phyloP scores from a whole-genome alignment of 164 flowering plant genomes.

The Annona squamosa region DNA sequence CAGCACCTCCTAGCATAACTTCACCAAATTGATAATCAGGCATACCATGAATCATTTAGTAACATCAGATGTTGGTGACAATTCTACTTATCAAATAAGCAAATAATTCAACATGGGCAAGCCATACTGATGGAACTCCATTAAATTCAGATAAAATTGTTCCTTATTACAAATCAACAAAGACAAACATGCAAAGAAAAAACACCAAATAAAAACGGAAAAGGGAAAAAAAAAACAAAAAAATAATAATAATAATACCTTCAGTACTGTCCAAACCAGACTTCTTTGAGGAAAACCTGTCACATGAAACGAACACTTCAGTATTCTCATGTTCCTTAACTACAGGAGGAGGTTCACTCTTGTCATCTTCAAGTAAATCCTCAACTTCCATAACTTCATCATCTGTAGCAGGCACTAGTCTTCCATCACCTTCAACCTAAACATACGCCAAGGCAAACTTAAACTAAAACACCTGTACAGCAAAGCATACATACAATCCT shows the following conservation, averaged over 20 bases:
- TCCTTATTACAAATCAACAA: not conserved
- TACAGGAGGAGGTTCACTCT: constrained; percentile 21
- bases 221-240: not conserved
- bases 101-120: too few species aligned
- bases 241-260: constrained; percentile 22
- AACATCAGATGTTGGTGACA: too few species aligned
- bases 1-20: too few species aligned
- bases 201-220: not conserved
- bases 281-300: constrained; percentile 22
- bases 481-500: too few species aligned
- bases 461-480: too few species aligned
- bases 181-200: not conserved
- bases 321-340: constrained; percentile 27
- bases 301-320: constrained; percentile 19
- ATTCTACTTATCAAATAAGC: too few species aligned
- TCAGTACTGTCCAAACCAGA: constrained; percentile 24
- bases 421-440: constrained; percentile 53
- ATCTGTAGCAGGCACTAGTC: constrained; percentile 26
- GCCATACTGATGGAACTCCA: too few species aligned
- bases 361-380: constrained; percentile 56
- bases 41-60: too few species aligned
- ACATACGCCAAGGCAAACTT: not conserved
- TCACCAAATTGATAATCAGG: too few species aligned
- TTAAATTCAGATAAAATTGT: too few species aligned
- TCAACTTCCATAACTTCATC: constrained; percentile 84